Evolutionary conservation across 1,139 yeast genomes (phyloP).

Genomic region (Candida dubliniensis): DNA sequence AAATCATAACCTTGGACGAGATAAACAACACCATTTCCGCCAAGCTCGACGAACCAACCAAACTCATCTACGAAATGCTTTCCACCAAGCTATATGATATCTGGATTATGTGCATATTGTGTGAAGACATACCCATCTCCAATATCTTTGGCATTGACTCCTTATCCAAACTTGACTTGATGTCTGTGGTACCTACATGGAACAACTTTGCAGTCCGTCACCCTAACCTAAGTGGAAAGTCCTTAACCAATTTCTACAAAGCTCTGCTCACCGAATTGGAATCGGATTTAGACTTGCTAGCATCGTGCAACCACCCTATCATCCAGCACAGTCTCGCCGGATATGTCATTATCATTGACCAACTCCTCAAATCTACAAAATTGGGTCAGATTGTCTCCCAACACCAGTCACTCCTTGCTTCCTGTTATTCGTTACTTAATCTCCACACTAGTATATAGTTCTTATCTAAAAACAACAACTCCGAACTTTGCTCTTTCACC

Average conservation of each 20-base stretch:
- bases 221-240: slow-evolving; percentile 20
- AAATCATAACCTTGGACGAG: slow-evolving; percentile 21
- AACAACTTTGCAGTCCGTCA: slow-evolving; percentile 25
- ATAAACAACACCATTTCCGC: slow-evolving; percentile 9
- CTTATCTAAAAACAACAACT: slow-evolving; percentile 62
- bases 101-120: slow-evolving; percentile 36
- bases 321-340: slow-evolving; percentile 21
- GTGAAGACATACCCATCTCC: slow-evolving; percentile 18
- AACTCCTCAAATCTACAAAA: slow-evolving; percentile 19
- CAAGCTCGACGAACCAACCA: slow-evolving; percentile 4
- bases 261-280: slow-evolving; percentile 18
- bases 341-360: slow-evolving; percentile 21
- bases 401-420: slow-evolving; percentile 9
- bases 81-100: slow-evolving; percentile 42
- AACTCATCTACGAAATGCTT: slow-evolving; percentile 30
- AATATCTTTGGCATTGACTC: slow-evolving; percentile 22
- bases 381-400: slow-evolving; percentile 16
- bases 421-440: slow-evolving; percentile 15
- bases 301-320: slow-evolving; percentile 7
- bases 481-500: slow-evolving; percentile 50
- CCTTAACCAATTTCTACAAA: slow-evolving; percentile 5
- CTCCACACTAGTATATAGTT: slow-evolving; percentile 73
- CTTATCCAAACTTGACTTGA: slow-evolving; percentile 13
- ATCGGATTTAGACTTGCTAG: slow-evolving; percentile 15
- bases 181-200: slow-evolving; percentile 27